Conservation (phyloP, 352 stramenopile genomes). For the Phytophthora melonis region DNA sequence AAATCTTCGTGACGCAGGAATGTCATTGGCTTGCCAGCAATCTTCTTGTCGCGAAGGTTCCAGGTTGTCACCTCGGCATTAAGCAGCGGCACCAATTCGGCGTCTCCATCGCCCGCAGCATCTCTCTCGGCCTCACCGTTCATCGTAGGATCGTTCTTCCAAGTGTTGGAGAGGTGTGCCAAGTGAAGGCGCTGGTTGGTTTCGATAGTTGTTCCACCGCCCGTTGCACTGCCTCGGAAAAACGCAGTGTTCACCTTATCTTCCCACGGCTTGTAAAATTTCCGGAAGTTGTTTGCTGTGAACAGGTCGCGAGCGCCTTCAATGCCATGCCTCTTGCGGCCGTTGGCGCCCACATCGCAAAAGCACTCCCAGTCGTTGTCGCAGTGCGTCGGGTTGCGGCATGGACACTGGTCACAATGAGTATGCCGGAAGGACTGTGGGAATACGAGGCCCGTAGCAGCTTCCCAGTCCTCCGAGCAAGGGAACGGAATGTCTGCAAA, state of each 20-base stretch:
- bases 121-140: slow-evolving; percentile 73
- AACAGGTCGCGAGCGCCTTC: slow-evolving; percentile 93
- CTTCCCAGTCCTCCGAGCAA: slow-evolving; percentile 96
- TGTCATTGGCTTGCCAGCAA: slow-evolving; percentile 94
- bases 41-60: slow-evolving; percentile 98
- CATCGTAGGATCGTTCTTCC: slow-evolving; percentile 90
- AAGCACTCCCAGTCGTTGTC: slow-evolving; percentile 87
- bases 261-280: slow-evolving; percentile 96
- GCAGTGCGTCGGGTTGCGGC: slow-evolving; percentile 67
- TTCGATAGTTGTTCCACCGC: slow-evolving; percentile 94
- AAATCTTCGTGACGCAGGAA: slow-evolving; percentile 88
- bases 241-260: slow-evolving; percentile 98
- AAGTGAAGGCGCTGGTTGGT: slow-evolving; percentile 98
- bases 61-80: slow-evolving; percentile 97
- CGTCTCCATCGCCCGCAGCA: slow-evolving; percentile 6
- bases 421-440: slow-evolving; percentile 92
- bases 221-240: slow-evolving; percentile 97
- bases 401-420: slow-evolving; percentile 83
- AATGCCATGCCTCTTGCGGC: slow-evolving; percentile 80
- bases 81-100: slow-evolving; percentile 90
- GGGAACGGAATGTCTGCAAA: slow-evolving; percentile 99
- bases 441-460: slow-evolving; percentile 92
- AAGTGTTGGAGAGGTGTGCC: slow-evolving; percentile 92
- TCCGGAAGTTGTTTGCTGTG: slow-evolving; percentile 97
- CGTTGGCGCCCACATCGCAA: slow-evolving; percentile 64